Conservation (phyloP, 2,329 filamentous ascomycete species). For the Sarocladium kiliense region DNA sequence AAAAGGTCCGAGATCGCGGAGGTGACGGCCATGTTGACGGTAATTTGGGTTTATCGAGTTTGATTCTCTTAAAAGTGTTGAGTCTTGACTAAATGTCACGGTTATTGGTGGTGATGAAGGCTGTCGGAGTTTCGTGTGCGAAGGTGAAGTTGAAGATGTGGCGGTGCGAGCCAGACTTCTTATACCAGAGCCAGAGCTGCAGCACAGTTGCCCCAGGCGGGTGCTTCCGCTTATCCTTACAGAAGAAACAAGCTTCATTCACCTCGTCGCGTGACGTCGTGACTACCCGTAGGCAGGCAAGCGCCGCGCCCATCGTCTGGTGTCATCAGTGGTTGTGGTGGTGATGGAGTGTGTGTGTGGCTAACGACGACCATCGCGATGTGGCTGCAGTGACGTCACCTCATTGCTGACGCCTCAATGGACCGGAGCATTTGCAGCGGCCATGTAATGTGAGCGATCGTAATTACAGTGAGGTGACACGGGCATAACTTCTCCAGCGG, state of each 20-base stretch:
- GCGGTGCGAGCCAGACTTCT: neutral
- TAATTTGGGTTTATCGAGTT: neutral
- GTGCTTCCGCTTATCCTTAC: neutral
- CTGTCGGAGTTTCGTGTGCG: neutral
- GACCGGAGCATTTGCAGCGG: slow-evolving; percentile 7
- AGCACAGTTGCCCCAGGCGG: neutral
- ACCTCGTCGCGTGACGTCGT: neutral
- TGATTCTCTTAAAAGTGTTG: neutral
- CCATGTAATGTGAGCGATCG: neutral
- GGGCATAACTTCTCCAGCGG: neutral
- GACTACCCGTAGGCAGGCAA: neutral
- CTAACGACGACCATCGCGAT: neutral
- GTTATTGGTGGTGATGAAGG: neutral
- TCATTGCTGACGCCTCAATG: neutral
- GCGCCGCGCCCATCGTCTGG: neutral
- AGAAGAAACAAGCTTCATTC: neutral
- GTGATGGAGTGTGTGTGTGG: neutral
- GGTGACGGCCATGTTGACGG: slow-evolving; percentile 27
- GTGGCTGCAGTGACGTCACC: slow-evolving; percentile 8
- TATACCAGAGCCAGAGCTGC: neutral
- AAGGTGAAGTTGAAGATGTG: slow-evolving; percentile 1
- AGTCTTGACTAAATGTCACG: neutral
- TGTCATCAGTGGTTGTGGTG: neutral
- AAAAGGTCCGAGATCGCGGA: slow-evolving; percentile 31
- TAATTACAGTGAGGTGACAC: neutral